Conservation (phyloP, 768 basidiomycete genomes). For the Hygrocybe punicea region DNA sequence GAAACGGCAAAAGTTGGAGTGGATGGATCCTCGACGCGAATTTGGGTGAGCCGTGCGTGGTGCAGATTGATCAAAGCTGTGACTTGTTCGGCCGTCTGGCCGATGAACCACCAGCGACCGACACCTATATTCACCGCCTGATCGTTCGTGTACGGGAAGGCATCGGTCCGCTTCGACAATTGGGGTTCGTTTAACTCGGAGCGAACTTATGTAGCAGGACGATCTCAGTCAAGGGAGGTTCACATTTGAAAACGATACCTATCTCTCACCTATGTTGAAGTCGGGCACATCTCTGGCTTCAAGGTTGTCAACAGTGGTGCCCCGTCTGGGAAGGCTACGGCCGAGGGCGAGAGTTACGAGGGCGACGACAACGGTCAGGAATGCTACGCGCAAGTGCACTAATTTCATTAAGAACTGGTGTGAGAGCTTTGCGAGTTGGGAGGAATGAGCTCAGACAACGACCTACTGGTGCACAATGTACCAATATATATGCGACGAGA, state of each 20-base stretch:
- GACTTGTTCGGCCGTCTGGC: background rate
- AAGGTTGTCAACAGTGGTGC: background rate
- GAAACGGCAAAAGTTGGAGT: conserved; percentile 1
- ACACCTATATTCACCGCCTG: background rate
- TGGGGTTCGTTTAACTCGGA: background rate
- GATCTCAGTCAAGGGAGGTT: background rate
- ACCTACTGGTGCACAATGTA: too few relatives aligned
- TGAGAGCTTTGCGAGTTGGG: too few relatives aligned
- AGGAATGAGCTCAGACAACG: too few relatives aligned
- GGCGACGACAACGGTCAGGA: background rate
- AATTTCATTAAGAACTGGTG: too few relatives aligned
- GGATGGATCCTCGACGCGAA: conserved; percentile 4
- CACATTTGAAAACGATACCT: background rate
- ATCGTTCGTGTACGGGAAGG: background rate
- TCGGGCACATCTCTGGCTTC: background rate
- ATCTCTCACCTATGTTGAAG: background rate
- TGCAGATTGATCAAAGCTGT: background rate
- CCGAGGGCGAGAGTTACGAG: background rate
- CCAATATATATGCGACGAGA: too few relatives aligned
- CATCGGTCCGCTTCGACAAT: background rate
- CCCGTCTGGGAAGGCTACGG: background rate
- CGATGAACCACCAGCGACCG: background rate
- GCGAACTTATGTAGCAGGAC: background rate
- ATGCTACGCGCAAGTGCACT: too few relatives aligned
- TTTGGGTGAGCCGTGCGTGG: background rate